Conservation (phyloP, 345 rosid species). For the Aquilaria yunnanensis region DNA sequence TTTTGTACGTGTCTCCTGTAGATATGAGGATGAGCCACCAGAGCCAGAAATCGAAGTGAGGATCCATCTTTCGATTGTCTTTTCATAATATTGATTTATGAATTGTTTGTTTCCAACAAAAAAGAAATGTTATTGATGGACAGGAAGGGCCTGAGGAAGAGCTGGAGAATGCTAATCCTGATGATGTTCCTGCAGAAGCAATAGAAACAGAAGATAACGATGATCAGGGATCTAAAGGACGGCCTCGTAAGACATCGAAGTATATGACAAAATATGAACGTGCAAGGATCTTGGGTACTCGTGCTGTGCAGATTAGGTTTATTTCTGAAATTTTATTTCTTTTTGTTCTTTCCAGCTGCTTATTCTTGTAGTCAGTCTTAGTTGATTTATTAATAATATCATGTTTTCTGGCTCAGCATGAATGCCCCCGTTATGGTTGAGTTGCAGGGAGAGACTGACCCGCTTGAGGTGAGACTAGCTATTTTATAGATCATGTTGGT, state of each 20-base stretch:
- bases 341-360: background rate
- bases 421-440: slow-evolving; percentile 95
- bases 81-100: background rate
- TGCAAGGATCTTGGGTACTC: slow-evolving; percentile 81
- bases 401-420: slow-evolving; percentile 43
- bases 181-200: slow-evolving; percentile 53
- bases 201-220: slow-evolving; percentile 57
- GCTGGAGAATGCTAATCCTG: slow-evolving; percentile 43
- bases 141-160: slow-evolving; percentile 88
- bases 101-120: background rate
- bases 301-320: slow-evolving; percentile 82
- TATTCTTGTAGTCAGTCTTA: background rate
- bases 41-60: slow-evolving; percentile 86
- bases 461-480: slow-evolving; percentile 54
- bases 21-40: slow-evolving; percentile 83
- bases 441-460: slow-evolving; percentile 88
- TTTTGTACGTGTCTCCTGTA: slow-evolving; percentile 22
- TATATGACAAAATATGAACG: slow-evolving; percentile 86
- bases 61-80: background rate
- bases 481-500: too few species aligned
- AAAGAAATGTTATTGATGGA: slow-evolving; percentile 6
- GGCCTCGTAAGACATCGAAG: slow-evolving; percentile 59
- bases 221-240: slow-evolving; percentile 30
- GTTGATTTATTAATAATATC: background rate
- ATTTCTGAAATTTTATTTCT: background rate